Evolutionary conservation across 805 yeast species (phyloP).

Genomic region (Cyberlindnera lachancei): DNA sequence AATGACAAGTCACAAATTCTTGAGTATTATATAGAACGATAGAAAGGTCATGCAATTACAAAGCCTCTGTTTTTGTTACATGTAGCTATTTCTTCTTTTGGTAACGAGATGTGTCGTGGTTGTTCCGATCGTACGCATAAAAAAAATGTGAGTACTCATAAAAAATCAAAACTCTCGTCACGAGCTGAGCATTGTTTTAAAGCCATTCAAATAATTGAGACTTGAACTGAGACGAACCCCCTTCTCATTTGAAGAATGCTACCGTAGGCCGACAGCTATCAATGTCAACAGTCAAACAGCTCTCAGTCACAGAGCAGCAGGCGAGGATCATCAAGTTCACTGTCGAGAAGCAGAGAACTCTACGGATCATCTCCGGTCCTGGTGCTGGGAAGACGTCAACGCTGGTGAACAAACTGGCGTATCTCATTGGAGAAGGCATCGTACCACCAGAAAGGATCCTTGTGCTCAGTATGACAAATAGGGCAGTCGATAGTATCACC

Average conservation of each 20-base stretch:
- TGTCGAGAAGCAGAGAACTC: slow-evolving; percentile 29
- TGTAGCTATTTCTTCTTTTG: too few species aligned
- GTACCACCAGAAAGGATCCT: slow-evolving; percentile 47
- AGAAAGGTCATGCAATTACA: slow-evolving; percentile 3
- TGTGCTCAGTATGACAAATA: slow-evolving; percentile 60
- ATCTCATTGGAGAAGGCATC: slow-evolving; percentile 30
- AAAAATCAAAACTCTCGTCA: too few species aligned
- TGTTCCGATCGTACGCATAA: too few species aligned
- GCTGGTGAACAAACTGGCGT: slow-evolving; percentile 43
- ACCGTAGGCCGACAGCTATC: too few species aligned
- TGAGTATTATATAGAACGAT: not conserved
- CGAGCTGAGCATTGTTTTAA: too few species aligned
- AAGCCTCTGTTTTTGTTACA: too few species aligned
- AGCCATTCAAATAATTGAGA: too few species aligned
- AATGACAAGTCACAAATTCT: not conserved
- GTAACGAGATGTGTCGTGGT: too few species aligned
- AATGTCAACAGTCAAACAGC: slow-evolving; percentile 4
- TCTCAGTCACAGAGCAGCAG: slow-evolving; percentile 38
- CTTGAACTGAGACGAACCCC: too few species aligned
- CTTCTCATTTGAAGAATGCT: too few species aligned
- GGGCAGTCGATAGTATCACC: slow-evolving; percentile 48
- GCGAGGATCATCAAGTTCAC: slow-evolving; percentile 36
- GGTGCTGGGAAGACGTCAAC: slow-evolving; percentile 71
- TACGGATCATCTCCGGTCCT: slow-evolving; percentile 60
- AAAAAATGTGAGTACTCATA: too few species aligned